Evolutionary conservation across 129 eudicot genomes (phyloP), one percentile per base, ranked within the genome.

Genomic region (Chrysanthemum seticuspe): DNA sequence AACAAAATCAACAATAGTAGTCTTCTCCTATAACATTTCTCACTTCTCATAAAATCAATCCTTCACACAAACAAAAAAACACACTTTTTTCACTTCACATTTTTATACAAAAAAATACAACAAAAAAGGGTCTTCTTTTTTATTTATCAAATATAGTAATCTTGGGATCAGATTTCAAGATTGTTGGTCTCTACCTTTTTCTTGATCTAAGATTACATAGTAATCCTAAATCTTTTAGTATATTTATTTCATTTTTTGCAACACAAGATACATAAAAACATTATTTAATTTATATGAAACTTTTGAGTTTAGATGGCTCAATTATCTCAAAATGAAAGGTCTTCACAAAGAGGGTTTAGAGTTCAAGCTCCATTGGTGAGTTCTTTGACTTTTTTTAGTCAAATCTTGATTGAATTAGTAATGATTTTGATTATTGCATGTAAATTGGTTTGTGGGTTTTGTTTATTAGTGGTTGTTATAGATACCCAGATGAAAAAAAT

Each of bases 361-460:
- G 77, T 95, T 83, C 99, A 95, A 84, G 89, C 97, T 85, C 97
- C 99, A 52, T 79, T 95, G 89, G 99, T 95, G 72, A 86, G 93
- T 56, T 70, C 55, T 57, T 79, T 63, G 62, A 65, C 68, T 62
- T 62, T 62, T 1, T 21, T 79, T 62, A 6, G 74, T 73, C 47
- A 59, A 76, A 59, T 68, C 25, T 21, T 58, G 67, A 60, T 48
- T 14, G 29, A 45, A 71, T 65, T 47, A 64, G 29, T 40, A 54
- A 11, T 48, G 36, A 62, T 58, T 13, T 72, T 40, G 68, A n/a
- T 60, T 8, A 62, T 77, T 77, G 47, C 66, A 25, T 64, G 78
- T 55, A 40, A 21, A 4, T 36, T 71, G 13, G 64, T 52, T 76
- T 25, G 78, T 66, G 52, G 81, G 73, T 58, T 66, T 58, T 72